A percentile compares a stretch with the other conserved stretches of the same genome.
phyloP scores from a whole-genome alignment of 805 yeast species.

The Brettanomyces nanus region DNA sequence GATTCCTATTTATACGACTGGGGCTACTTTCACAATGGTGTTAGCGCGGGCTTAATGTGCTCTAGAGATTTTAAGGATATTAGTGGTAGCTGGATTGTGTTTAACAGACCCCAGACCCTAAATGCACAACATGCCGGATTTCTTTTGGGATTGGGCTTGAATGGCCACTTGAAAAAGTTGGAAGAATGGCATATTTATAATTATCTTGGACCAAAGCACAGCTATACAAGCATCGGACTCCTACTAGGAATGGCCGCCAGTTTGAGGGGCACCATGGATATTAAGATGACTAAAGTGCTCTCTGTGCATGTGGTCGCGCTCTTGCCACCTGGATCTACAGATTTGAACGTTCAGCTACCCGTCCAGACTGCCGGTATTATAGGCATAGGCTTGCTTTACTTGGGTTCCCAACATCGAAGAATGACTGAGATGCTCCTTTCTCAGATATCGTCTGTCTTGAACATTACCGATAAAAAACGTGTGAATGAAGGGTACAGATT shows the following conservation, averaged over 20 bases:
- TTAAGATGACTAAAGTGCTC: conserved; percentile 79
- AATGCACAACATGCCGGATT: conserved; percentile 92
- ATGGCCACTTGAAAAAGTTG: conserved; percentile 73
- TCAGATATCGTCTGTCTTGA: conserved; percentile 52
- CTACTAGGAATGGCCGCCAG: conserved; percentile 92
- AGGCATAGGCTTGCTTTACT: conserved; percentile 81
- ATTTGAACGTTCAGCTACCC: conserved; percentile 69
- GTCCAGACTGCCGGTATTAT: conserved; percentile 90
- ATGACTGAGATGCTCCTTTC: conserved; percentile 74
- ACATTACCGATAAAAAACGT: conserved; percentile 44
- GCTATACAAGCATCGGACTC: conserved; percentile 77
- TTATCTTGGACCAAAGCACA: conserved; percentile 83
- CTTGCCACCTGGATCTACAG: conserved; percentile 85
- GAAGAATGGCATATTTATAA: conserved; percentile 98
- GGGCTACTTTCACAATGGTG: conserved; percentile 93
- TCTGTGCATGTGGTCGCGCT: conserved; percentile 91
- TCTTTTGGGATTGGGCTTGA: conserved; percentile 81
- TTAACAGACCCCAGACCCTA: conserved; percentile 63
- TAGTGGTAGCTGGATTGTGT: conserved; percentile 86
- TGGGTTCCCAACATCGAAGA: conserved; percentile 70
- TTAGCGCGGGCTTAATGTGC: conserved; percentile 70
- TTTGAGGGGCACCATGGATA: conserved; percentile 71
- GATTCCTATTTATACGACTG: conserved; percentile 49
- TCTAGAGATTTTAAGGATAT: conserved; percentile 61
- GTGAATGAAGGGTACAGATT: conserved; percentile 75